phyloP scores from a whole-genome alignment of 371 early-diverging fungal species.

The Mucor plumbeus region DNA sequence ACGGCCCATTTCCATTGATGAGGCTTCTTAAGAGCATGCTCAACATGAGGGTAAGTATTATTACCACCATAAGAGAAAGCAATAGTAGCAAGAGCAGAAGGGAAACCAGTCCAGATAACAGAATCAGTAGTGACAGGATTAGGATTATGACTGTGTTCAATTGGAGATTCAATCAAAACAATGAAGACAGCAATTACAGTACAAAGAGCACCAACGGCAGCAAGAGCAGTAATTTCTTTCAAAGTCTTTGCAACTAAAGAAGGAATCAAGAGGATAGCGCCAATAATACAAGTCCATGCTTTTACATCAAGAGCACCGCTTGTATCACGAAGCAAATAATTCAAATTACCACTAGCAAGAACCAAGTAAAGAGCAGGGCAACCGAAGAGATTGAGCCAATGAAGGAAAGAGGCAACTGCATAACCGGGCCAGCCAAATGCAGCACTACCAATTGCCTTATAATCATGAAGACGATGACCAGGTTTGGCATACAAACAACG shows the following conservation, averaged over 20 bases:
- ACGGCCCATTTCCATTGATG: slow-evolving; percentile 78
- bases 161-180: slow-evolving; percentile 47
- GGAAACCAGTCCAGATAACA: slow-evolving; percentile 61
- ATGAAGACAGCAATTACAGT: slow-evolving; percentile 59
- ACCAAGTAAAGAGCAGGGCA: slow-evolving; percentile 78
- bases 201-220: slow-evolving; percentile 51
- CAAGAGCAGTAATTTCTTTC: slow-evolving; percentile 74
- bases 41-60: slow-evolving; percentile 74
- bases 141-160: slow-evolving; percentile 28
- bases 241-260: slow-evolving; percentile 76
- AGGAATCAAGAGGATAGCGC: slow-evolving; percentile 70
- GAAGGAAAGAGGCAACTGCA: slow-evolving; percentile 63
- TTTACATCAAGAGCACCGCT: slow-evolving; percentile 24
- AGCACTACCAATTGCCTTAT: slow-evolving; percentile 63
- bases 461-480: slow-evolving; percentile 57
- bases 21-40: slow-evolving; percentile 82
- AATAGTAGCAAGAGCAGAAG: slow-evolving; percentile 64
- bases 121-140: slow-evolving; percentile 22
- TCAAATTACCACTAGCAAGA: slow-evolving; percentile 69
- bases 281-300: slow-evolving; percentile 71
- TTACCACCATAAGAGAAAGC: slow-evolving; percentile 67
- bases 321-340: slow-evolving; percentile 48
- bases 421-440: slow-evolving; percentile 71
- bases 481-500: slow-evolving; percentile 44
- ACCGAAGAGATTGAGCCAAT: slow-evolving; percentile 69